A percentile compares a stretch with the other conserved stretches of the same genome.
Evolutionary conservation across 176 grass and related monocot species (phyloP).

Genomic region (Rhynchospora pubera): DNA sequence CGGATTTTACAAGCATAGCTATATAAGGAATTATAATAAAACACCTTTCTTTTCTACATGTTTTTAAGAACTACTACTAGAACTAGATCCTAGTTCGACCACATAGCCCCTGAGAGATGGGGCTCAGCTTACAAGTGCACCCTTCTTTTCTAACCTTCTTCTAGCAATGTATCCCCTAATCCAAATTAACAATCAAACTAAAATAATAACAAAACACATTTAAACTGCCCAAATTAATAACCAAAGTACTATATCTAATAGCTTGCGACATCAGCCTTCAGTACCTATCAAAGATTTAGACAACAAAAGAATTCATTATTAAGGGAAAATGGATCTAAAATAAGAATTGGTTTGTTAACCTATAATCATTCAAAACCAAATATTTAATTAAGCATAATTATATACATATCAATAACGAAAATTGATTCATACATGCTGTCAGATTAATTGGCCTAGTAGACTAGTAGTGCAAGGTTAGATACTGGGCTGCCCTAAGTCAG

Average conservation of each 20-base stretch:
- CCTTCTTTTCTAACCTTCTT: conserved; percentile 66
- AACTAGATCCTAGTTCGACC: conserved; percentile 66
- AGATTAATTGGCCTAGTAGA: not conserved
- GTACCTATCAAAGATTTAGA: no score
- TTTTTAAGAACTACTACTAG: conserved; percentile 19
- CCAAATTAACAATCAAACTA: no score
- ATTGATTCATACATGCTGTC: not conserved
- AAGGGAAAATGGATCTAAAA: no score
- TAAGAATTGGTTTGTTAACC: conserved; percentile 16
- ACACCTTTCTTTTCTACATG: not conserved
- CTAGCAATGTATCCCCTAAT: conserved; percentile 60
- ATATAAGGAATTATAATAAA: not conserved
- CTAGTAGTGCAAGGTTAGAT: not conserved
- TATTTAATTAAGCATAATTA: not conserved
- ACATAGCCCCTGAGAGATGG: conserved; percentile 85
- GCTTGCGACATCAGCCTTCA: no score
- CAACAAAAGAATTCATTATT: no score
- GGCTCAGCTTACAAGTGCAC: conserved; percentile 37
- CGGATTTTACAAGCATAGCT: not conserved
- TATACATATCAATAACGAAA: not conserved
- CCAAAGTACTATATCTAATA: no score
- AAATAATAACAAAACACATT: no score
- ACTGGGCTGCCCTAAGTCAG: not conserved
- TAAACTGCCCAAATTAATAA: no score
- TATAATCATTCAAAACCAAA: conserved; percentile 14